phyloP scores from a whole-genome alignment of 2,329 filamentous ascomycete genomes.

The Penicillium sp. region DNA sequence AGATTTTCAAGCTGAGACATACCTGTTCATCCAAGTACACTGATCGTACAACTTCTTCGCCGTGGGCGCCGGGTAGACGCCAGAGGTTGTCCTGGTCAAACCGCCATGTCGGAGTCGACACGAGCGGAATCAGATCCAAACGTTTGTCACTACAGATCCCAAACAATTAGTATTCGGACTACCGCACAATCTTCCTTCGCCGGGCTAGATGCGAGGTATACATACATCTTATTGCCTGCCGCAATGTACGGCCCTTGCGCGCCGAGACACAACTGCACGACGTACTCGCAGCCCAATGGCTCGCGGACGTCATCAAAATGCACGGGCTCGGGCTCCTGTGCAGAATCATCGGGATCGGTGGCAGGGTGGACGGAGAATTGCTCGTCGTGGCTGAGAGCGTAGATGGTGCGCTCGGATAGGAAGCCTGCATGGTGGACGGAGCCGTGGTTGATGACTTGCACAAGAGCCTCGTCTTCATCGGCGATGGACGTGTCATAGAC shows the following conservation, averaged over 20 bases:
- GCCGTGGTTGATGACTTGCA: slow-evolving; percentile 65
- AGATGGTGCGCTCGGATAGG: slow-evolving; percentile 56
- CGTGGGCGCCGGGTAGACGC: slow-evolving; percentile 52
- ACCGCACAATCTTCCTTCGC: neutral
- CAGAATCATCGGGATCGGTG: slow-evolving; percentile 54
- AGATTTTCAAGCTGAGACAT: slow-evolving; percentile 18
- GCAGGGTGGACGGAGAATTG: slow-evolving; percentile 61
- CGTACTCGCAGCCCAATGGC: slow-evolving; percentile 61
- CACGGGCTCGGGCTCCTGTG: slow-evolving; percentile 49
- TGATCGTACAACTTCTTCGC: slow-evolving; percentile 53
- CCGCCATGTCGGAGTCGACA: slow-evolving; percentile 41
- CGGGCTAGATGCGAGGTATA: slow-evolving; percentile 3
- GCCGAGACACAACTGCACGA: slow-evolving; percentile 57
- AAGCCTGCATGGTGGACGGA: slow-evolving; percentile 67
- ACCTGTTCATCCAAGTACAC: slow-evolving; percentile 51
- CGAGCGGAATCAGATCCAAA: slow-evolving; percentile 50
- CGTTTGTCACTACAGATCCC: slow-evolving; percentile 38
- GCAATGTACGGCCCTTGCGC: slow-evolving; percentile 50
- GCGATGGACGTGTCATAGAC: slow-evolving; percentile 61
- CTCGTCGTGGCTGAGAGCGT: slow-evolving; percentile 65
- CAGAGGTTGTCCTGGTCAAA: slow-evolving; percentile 47
- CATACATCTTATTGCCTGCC: slow-evolving; percentile 55
- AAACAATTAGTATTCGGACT: neutral
- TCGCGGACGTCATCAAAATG: slow-evolving; percentile 62
- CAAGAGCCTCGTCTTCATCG: slow-evolving; percentile 65